Evolutionary conservation across 495 filamentous ascomycete genomes (phyloP).

Genomic region (Aspergillus leporis): DNA sequence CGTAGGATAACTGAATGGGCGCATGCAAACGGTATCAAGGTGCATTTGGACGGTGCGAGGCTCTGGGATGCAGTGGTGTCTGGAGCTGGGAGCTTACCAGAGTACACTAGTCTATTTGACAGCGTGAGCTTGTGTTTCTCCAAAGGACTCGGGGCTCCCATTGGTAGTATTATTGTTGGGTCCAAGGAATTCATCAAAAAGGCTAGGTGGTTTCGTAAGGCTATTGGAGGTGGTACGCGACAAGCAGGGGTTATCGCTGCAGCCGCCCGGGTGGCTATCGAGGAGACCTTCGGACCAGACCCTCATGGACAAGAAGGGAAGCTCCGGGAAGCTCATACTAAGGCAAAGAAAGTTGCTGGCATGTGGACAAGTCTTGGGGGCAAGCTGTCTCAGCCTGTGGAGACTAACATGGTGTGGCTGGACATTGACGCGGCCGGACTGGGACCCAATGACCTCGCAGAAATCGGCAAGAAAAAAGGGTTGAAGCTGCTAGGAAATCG

Average conservation of each 20-base stretch:
- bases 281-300: conserved; percentile 63
- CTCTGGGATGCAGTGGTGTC: conserved; percentile 75
- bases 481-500: conserved; percentile 39
- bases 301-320: conserved; percentile 62
- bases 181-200: conserved; percentile 63
- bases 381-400: conserved; percentile 44
- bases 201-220: conserved; percentile 79
- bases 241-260: conserved; percentile 59
- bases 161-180: conserved; percentile 79
- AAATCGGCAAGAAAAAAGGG: conserved; percentile 41
- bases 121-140: conserved; percentile 82
- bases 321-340: conserved; percentile 59
- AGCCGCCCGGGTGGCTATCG: conserved; percentile 47
- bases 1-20: conserved; percentile 69
- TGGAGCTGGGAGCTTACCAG: conserved; percentile 59
- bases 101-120: conserved; percentile 74
- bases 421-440: conserved; percentile 60
- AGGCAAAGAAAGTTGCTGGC: conserved; percentile 63
- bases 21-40: conserved; percentile 60
- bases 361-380: conserved; percentile 61
- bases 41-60: conserved; percentile 85
- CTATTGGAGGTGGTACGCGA: conserved; percentile 78
- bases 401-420: conserved; percentile 96
- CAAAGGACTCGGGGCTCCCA: conserved; percentile 86
- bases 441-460: conserved; percentile 42